Evolutionary conservation across 345 rosid species (phyloP), one percentile per base, ranked within the genome.

Genomic region (Aegle marmelos): DNA sequence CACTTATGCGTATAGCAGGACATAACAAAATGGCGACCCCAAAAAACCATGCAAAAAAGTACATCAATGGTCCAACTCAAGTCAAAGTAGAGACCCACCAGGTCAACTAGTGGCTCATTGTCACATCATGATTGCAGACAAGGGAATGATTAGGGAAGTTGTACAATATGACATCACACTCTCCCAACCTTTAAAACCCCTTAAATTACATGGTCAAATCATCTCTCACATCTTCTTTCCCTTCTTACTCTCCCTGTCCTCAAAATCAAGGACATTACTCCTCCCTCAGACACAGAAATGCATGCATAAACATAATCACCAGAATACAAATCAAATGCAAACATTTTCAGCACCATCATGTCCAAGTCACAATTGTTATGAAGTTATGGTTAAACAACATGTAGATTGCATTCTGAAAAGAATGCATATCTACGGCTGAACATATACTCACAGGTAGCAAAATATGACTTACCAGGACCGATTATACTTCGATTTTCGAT

Each of bases 391-490:
- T 27, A 33, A 30, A n/a, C 10, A 63, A 57, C 31, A 60, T 19
- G 68, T 17, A 27, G 25, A 60, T 25, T 37, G 37, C 61, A 2
- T 60, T 39, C 14, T 60, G 58, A 37, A 76, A 36, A n/a, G 54
- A 65, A 25, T 64, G 62, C 21, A 27, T 67, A 31, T 34, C 8
- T 25, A 27, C 30, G 13, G 57, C 36, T 45, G 13, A 37, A 68
- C 56, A 28, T 14, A 56, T 5, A 67, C n/a, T 60, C 13, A 71
- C 19, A 68, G 53, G 21, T 17, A 75, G 33, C 79, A 73, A 73
- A 81, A 22, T 37, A 62, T 76, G 19, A 87, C 96, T 89, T 79
- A 93, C 99, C 97, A 79, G 93, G 95, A 75, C 99, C 97, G 75
- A 91, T 75, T 76, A 92, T 86, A 74, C 78, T 92, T 80, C 88